phyloP scores from a whole-genome alignment of 2,329 filamentous ascomycete genomes.

The Rhexocercosporidium sp. region DNA sequence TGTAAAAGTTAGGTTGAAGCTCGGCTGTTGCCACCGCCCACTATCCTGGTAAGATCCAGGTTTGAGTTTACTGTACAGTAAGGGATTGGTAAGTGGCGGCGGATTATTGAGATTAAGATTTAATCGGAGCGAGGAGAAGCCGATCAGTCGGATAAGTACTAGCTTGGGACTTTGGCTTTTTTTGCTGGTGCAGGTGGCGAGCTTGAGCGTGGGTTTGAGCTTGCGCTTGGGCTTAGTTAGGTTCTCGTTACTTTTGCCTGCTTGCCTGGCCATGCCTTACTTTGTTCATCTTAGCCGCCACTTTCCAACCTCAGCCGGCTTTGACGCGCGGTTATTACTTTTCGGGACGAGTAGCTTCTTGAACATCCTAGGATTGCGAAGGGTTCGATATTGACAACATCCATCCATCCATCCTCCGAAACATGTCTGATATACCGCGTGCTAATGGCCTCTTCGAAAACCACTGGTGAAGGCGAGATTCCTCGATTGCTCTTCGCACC shows the following conservation, averaged over 20 bases:
- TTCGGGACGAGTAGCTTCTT: no score
- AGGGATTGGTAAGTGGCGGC: no score
- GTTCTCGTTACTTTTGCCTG: no score
- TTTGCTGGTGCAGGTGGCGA: no score
- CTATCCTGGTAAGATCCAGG: background rate
- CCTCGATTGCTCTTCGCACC: constrained; percentile 29
- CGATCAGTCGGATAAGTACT: background rate
- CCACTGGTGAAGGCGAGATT: constrained; percentile 21
- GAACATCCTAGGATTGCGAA: background rate
- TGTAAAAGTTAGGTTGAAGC: background rate
- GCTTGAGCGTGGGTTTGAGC: background rate
- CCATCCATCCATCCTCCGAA: no score
- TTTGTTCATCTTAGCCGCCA: background rate
- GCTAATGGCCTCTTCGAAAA: constrained; percentile 30
- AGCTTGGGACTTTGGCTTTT: background rate
- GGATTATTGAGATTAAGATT: background rate
- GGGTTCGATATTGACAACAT: background rate
- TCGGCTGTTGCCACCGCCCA: background rate
- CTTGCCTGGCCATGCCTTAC: no score
- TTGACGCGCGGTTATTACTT: constrained; percentile 13
- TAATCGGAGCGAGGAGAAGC: background rate
- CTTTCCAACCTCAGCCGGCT: background rate
- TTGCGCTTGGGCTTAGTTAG: background rate
- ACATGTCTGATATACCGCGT: background rate
- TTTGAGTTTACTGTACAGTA: no score